phyloP scores from a whole-genome alignment of 345 rosid genomes.

The Sapria himalayana region DNA sequence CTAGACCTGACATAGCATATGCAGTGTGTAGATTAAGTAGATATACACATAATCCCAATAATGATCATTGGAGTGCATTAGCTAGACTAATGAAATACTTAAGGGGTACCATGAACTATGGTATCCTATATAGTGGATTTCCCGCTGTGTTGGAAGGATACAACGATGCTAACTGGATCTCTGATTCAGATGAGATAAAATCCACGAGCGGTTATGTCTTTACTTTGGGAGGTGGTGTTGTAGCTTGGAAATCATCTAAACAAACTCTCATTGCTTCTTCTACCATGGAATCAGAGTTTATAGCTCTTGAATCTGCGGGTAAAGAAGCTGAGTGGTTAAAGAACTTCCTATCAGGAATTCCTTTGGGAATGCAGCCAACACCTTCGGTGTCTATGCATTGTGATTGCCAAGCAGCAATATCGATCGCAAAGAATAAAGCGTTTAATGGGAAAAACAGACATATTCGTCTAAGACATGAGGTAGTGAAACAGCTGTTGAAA shows the following conservation, averaged over 20 bases:
- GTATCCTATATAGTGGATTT: not conserved
- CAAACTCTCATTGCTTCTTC: too few relatives aligned
- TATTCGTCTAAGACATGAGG: not conserved
- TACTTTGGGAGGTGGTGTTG: too few relatives aligned
- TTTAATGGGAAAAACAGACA: conserved; percentile 1
- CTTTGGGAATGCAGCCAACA: not conserved
- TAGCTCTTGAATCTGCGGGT: not conserved
- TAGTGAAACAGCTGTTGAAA: not conserved
- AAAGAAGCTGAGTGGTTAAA: not conserved
- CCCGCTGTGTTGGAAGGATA: not conserved
- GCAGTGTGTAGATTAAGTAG: not conserved
- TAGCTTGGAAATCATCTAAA: too few relatives aligned
- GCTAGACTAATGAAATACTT: not conserved
- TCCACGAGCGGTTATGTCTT: too few relatives aligned
- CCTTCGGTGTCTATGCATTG: not conserved
- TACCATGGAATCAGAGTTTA: too few relatives aligned
- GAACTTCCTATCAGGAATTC: not conserved
- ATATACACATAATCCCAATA: too few relatives aligned
- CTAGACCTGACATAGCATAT: not conserved
- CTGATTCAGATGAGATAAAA: too few relatives aligned
- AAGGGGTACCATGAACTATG: too few relatives aligned
- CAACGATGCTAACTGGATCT: not conserved
- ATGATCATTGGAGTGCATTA: not conserved
- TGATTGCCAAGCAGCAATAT: not conserved
- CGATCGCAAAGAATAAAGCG: too few relatives aligned